These are phyloP conservation scores for Cladophialophora immunda DNA, from an alignment of 2,329 filamentous ascomycete species.

Conservation along the genomic window DNA sequence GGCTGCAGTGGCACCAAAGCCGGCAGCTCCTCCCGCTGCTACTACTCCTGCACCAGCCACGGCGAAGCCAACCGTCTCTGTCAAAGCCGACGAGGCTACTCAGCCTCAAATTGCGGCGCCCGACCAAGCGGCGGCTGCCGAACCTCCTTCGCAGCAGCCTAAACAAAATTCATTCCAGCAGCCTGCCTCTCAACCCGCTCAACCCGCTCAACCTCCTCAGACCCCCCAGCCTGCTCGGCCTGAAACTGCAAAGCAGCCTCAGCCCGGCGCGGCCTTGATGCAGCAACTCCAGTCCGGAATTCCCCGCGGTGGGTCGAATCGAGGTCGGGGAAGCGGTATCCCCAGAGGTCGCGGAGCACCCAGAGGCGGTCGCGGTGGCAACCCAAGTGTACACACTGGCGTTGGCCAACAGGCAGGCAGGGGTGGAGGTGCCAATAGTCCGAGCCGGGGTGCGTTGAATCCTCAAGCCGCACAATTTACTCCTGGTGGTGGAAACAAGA, in stretches of 20 bases:
- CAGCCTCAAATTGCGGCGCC: conserved; percentile 34
- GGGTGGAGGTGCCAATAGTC: conserved; percentile 35
- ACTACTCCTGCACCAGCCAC: conserved; percentile 27
- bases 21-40: conserved; percentile 30
- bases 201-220: not conserved
- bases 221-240: conserved; percentile 14
- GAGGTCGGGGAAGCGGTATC: conserved; percentile 48
- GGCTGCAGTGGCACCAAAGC: conserved; percentile 32
- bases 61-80: conserved; percentile 18
- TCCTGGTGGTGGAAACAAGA: conserved; percentile 65
- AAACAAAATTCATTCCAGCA: conserved; percentile 7
- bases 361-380: conserved; percentile 50
- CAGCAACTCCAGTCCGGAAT: conserved; percentile 37
- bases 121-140: conserved; percentile 31
- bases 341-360: conserved; percentile 53
- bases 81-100: conserved; percentile 33
- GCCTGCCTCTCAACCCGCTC: not conserved
- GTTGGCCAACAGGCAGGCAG: conserved; percentile 45
- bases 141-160: conserved; percentile 27
- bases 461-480: conserved; percentile 63
- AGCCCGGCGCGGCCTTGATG: conserved; percentile 33
- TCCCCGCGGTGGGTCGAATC: conserved; percentile 33
- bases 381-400: conserved; percentile 47
- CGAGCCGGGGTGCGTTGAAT: conserved; percentile 55
- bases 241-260: conserved; percentile 31